Evolutionary conservation across 1,284 basidiomycete genomes (phyloP).

Genomic region (Clitocybe nebularis): DNA sequence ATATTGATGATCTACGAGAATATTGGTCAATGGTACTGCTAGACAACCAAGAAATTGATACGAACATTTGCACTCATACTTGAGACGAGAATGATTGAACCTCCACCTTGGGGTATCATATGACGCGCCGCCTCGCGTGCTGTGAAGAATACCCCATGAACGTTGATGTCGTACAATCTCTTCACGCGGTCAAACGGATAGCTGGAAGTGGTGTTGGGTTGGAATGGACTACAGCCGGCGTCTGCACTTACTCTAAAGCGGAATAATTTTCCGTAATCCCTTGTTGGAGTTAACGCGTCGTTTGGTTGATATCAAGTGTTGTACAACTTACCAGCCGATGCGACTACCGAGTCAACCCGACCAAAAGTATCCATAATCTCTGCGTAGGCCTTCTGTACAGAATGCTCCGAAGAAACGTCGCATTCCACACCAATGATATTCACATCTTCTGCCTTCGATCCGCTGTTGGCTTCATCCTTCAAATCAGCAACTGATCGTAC

Average conservation of each 20-base stretch:
- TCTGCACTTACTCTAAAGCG: conserved; percentile 80
- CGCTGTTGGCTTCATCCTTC: conserved; percentile 63
- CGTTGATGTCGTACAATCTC: conserved; percentile 88
- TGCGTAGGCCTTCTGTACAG: conserved; percentile 72
- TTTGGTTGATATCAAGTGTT: neutral
- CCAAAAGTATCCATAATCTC: conserved; percentile 73
- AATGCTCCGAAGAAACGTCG: conserved; percentile 83
- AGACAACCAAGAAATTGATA: neutral
- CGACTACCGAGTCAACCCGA: conserved; percentile 82
- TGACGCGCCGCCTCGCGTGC: conserved; percentile 86
- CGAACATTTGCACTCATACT: conserved; percentile 85
- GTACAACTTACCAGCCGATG: conserved; percentile 70
- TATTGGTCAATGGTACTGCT: conserved; percentile 3
- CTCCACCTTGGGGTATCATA: conserved; percentile 75
- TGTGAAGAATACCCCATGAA: conserved; percentile 91
- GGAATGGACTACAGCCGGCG: too few species aligned
- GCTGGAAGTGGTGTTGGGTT: too few species aligned
- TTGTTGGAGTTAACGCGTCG: too few species aligned
- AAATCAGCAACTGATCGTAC: too few species aligned
- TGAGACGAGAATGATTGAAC: conserved; percentile 84
- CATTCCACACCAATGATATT: conserved; percentile 79
- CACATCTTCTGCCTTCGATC: conserved; percentile 57
- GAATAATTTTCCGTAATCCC: conserved; percentile 92
- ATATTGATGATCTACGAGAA: conserved; percentile 73
- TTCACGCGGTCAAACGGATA: conserved; percentile 84